Evolutionary conservation across 2,329 filamentous ascomycete species (phyloP).

Genomic region (Colletotrichum incanum): DNA sequence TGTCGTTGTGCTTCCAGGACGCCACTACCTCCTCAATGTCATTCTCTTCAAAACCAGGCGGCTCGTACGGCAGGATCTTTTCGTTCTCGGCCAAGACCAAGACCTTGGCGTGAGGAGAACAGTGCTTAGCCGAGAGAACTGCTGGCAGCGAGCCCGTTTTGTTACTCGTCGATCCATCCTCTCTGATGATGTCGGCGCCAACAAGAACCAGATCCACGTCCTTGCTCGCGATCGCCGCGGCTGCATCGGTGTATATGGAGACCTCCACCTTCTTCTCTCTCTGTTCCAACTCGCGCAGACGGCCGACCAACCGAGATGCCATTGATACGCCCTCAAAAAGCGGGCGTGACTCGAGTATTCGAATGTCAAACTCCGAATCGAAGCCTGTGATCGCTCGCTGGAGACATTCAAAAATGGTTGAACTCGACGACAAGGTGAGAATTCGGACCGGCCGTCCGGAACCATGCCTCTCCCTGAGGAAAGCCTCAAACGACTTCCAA

Average conservation of each 20-base stretch:
- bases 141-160: constrained; percentile 76
- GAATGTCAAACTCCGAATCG: constrained; percentile 64
- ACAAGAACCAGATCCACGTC: constrained; percentile 73
- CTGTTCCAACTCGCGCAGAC: constrained; percentile 46
- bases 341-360: constrained; percentile 77
- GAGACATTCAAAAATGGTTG: constrained; percentile 70
- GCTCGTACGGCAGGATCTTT: constrained; percentile 68
- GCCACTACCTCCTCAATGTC: constrained; percentile 64
- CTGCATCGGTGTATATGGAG: constrained; percentile 73
- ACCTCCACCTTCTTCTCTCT: constrained; percentile 54
- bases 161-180: constrained; percentile 73
- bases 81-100: constrained; percentile 73
- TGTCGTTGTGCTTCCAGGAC: constrained; percentile 58
- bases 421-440: constrained; percentile 75
- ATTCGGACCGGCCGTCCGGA: constrained; percentile 58
- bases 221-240: constrained; percentile 66
- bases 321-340: constrained; percentile 75
- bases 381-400: constrained; percentile 56
- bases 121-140: constrained; percentile 67
- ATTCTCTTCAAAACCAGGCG: constrained; percentile 62
- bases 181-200: constrained; percentile 75
- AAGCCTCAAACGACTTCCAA: constrained; percentile 52
- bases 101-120: constrained; percentile 63
- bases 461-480: constrained; percentile 49
- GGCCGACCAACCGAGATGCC: constrained; percentile 59